Conservation (phyloP, 371 early-diverging fungal species). For the Actinomortierella ambigua region DNA sequence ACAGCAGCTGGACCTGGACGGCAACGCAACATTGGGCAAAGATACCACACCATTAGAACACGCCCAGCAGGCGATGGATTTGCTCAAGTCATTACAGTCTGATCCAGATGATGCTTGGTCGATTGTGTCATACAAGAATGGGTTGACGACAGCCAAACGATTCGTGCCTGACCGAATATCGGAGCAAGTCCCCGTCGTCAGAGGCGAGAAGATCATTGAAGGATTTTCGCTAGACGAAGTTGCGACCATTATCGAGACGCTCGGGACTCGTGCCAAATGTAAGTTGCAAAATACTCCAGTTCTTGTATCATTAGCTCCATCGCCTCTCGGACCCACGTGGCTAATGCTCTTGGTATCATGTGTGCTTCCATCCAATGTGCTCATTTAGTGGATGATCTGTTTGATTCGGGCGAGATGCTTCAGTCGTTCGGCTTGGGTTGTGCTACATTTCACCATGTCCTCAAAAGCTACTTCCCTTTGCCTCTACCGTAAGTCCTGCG, state of each 20-base stretch:
- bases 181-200: conserved; percentile 57
- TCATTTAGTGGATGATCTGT: conserved; percentile 49
- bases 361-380: background rate
- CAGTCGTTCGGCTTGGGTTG: conserved; percentile 50
- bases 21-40: too few species aligned
- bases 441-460: conserved; percentile 48
- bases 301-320: background rate
- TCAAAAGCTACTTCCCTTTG: conserved; percentile 54
- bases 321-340: background rate
- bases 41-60: conserved; percentile 18
- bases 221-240: conserved; percentile 63
- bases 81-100: conserved; percentile 18
- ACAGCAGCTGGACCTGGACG: too few species aligned
- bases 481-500: conserved; percentile 54
- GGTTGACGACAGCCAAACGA: conserved; percentile 53
- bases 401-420: conserved; percentile 50
- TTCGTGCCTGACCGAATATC: conserved; percentile 48
- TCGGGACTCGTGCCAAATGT: conserved; percentile 47
- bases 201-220: conserved; percentile 62
- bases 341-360: background rate
- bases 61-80: conserved; percentile 33
- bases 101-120: conserved; percentile 55
- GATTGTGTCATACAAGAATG: conserved; percentile 54
- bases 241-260: conserved; percentile 54
- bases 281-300: conserved; percentile 2